A percentile compares a stretch with the other conserved stretches of the same genome.
Evolutionary conservation across 208 protist species (phyloP).

Genomic region (Trypanosoma melophagium): DNA sequence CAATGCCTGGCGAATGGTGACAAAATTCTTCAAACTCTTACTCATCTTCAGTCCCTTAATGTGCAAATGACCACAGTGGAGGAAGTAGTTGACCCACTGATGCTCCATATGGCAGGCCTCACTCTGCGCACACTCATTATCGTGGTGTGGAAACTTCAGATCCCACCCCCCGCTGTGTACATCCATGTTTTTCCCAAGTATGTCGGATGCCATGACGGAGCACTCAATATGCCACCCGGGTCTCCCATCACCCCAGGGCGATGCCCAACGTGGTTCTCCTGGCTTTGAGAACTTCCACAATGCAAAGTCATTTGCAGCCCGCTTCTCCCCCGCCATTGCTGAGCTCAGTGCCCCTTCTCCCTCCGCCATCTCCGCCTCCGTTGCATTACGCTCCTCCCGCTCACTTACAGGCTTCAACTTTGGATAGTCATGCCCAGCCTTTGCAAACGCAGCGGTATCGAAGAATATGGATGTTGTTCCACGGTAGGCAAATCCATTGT

Average conservation of each 20-base stretch:
- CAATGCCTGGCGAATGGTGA: constrained; percentile 94
- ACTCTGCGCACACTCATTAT: constrained; percentile 99
- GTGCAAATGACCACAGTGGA: constrained; percentile 97
- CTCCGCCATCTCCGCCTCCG: constrained; percentile 89
- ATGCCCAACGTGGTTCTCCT: constrained; percentile 94
- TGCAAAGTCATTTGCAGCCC: constrained; percentile 94
- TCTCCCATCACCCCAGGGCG: constrained; percentile 93
- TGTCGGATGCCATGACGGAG: constrained; percentile 96
- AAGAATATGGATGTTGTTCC: constrained; percentile 95
- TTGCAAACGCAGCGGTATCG: constrained; percentile 87
- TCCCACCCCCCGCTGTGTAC: constrained; percentile 98
- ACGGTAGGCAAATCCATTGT: constrained; percentile 95
- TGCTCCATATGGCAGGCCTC: constrained; percentile 84
- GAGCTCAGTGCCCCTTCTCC: constrained; percentile 84
- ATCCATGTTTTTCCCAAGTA: constrained; percentile 94
- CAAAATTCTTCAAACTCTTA: constrained; percentile 99
- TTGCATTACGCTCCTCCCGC: constrained; percentile 51
- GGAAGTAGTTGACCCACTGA: constrained; percentile 99
- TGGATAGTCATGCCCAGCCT: constrained; percentile 91
- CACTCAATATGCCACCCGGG: constrained; percentile 99
- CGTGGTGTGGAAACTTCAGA: constrained; percentile 99
- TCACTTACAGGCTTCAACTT: constrained; percentile 84
- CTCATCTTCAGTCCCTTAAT: constrained; percentile 99
- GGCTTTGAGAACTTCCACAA: constrained; percentile 97
- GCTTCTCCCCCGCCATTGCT: constrained; percentile 86